A percentile compares a stretch with the other conserved stretches of the same genome.
Conservation (phyloP, 2,329 filamentous ascomycete species). For the Neofusicoccum ribis region DNA sequence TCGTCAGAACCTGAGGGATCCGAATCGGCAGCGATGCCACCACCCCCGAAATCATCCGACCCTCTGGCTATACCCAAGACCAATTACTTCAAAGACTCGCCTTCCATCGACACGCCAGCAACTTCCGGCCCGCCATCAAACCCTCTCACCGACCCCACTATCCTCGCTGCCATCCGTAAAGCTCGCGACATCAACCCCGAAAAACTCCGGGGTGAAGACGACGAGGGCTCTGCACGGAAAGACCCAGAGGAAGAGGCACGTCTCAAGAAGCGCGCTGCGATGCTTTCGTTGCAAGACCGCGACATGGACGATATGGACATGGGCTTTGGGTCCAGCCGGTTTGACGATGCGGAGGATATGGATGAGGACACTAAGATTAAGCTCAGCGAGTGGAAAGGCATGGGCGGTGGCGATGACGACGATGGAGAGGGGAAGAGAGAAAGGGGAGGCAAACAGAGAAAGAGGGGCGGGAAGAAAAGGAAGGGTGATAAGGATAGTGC, state of each 20-base stretch:
- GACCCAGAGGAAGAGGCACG: conserved; percentile 64
- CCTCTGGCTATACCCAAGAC: conserved; percentile 4
- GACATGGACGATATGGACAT: conserved; percentile 92
- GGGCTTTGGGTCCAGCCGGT: conserved; percentile 85
- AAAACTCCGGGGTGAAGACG: conserved; percentile 38
- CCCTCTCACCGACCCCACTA: conserved; percentile 39
- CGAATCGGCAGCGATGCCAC: conserved; percentile 18
- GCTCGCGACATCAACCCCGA: conserved; percentile 69
- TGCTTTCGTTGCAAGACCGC: conserved; percentile 70
- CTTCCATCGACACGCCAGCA: conserved; percentile 26
- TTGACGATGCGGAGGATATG: conserved; percentile 84
- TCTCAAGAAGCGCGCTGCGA: conserved; percentile 61
- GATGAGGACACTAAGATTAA: conserved; percentile 65
- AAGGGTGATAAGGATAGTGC: conserved; percentile 79
- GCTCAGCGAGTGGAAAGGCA: conserved; percentile 62
- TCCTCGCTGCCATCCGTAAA: conserved; percentile 78
- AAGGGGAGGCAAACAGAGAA: conserved; percentile 65
- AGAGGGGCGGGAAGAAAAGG: conserved; percentile 71
- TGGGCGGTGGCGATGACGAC: conserved; percentile 50
- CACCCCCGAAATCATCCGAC: conserved; percentile 7
- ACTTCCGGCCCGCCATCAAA: conserved; percentile 32
- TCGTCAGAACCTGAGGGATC: neutral
- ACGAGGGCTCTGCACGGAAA: conserved; percentile 45
- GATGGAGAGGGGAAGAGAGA: conserved; percentile 49
- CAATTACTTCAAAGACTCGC: conserved; percentile 20